Percentiles rank a stretch among this genome's conserved stretches.
phyloP scores from a whole-genome alignment of 352 stramenopile genomes.

The Globisporangium barbulae region DNA sequence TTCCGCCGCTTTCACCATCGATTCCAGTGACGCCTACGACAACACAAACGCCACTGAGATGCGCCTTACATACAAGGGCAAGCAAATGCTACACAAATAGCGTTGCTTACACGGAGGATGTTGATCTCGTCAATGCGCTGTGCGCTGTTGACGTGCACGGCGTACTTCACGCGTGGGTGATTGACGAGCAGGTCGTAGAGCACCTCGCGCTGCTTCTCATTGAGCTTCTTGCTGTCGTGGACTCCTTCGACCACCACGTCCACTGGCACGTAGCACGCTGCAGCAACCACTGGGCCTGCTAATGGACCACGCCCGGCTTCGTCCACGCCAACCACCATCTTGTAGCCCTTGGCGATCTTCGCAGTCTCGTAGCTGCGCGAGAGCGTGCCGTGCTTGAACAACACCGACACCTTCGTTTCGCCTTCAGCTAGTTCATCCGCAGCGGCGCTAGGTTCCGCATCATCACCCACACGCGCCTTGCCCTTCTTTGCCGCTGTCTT shows the following conservation, averaged over 20 bases:
- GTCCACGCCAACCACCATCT: slow-evolving; percentile 92
- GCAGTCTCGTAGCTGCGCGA: slow-evolving; percentile 47
- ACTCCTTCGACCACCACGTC: slow-evolving; percentile 87
- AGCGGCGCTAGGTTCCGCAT: background rate
- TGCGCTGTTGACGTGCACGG: slow-evolving; percentile 71
- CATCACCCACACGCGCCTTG: background rate
- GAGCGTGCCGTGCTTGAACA: slow-evolving; percentile 54
- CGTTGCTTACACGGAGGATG: slow-evolving; percentile 88
- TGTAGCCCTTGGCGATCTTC: slow-evolving; percentile 53
- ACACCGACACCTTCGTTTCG: slow-evolving; percentile 7
- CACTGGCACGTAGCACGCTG: slow-evolving; percentile 63
- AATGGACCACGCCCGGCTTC: slow-evolving; percentile 95
- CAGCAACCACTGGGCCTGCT: slow-evolving; percentile 87
- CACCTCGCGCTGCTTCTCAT: slow-evolving; percentile 90
- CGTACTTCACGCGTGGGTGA: slow-evolving; percentile 82
- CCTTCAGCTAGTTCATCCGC: background rate
- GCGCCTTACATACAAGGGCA: background rate
- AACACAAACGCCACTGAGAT: background rate
- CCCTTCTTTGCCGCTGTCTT: background rate
- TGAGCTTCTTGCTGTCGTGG: slow-evolving; percentile 95
- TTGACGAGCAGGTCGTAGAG: slow-evolving; percentile 88
- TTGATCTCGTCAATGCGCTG: slow-evolving; percentile 98
- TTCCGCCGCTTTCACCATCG: slow-evolving; percentile 91
- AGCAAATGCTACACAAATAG: background rate
- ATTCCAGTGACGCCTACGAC: slow-evolving; percentile 88